Conservation (phyloP, 768 basidiomycete species). For the Clitopilus hobsonii region DNA sequence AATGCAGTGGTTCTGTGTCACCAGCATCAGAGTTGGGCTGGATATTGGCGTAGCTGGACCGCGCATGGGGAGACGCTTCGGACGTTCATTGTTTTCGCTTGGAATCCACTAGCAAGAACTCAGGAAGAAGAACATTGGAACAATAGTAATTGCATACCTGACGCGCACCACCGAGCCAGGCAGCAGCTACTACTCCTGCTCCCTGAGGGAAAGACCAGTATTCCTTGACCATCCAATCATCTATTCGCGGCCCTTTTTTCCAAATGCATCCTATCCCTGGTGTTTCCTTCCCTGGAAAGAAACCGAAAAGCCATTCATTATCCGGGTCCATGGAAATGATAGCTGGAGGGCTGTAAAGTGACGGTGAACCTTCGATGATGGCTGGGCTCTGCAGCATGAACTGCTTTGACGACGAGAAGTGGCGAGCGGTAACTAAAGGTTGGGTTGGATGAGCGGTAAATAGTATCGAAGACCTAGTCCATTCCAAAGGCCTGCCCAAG, state of each 20-base stretch:
- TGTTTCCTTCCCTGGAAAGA: slow-evolving; percentile 54
- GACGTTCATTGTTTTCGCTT: slow-evolving; percentile 33
- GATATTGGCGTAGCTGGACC: slow-evolving; percentile 55
- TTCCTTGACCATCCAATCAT: slow-evolving; percentile 57
- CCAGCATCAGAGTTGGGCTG: slow-evolving; percentile 52
- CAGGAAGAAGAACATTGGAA: neutral
- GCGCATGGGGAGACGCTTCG: slow-evolving; percentile 50
- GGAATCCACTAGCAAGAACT: slow-evolving; percentile 47
- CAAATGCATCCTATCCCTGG: slow-evolving; percentile 67
- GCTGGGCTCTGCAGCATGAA: slow-evolving; percentile 54
- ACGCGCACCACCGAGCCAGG: slow-evolving; percentile 57
- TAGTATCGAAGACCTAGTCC: slow-evolving; percentile 67
- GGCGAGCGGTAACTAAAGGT: slow-evolving; percentile 54
- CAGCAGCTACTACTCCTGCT: slow-evolving; percentile 55
- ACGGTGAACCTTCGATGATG: slow-evolving; percentile 38
- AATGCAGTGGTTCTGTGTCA: slow-evolving; percentile 59
- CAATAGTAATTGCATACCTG: slow-evolving; percentile 38
- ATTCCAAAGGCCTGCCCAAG: slow-evolving; percentile 56
- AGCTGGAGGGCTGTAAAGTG: slow-evolving; percentile 56
- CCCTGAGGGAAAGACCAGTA: slow-evolving; percentile 48
- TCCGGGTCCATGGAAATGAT: slow-evolving; percentile 55
- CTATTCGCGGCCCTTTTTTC: slow-evolving; percentile 52
- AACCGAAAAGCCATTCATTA: slow-evolving; percentile 69
- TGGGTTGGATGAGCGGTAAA: slow-evolving; percentile 64
- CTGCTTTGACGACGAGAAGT: slow-evolving; percentile 67